phyloP scores from a whole-genome alignment of 2,329 filamentous ascomycete genomes.

The Berkeleyomyces basicola region DNA sequence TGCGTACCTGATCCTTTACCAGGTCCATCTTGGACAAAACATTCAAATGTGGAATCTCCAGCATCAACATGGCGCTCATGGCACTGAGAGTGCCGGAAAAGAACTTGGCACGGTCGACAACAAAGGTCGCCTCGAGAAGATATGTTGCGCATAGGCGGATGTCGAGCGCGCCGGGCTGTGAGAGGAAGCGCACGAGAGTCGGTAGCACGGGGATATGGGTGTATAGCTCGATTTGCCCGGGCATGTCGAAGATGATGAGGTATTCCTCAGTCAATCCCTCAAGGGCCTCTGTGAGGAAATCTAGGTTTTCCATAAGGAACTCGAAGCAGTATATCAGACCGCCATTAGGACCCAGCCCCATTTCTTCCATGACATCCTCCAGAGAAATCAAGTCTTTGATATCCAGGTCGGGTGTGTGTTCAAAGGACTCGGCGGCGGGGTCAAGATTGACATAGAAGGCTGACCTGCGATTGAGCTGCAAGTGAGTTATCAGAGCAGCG shows the following conservation, averaged over 20 bases:
- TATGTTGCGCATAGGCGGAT: conserved; percentile 88
- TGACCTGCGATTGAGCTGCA: conserved; percentile 78
- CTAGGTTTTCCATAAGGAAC: conserved; percentile 84
- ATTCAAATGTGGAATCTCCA: conserved; percentile 93
- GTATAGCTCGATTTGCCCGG: conserved; percentile 95
- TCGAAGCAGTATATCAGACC: conserved; percentile 94
- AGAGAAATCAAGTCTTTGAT: conserved; percentile 90
- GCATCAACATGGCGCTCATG: conserved; percentile 98
- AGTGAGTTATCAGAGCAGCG: conserved; percentile 79
- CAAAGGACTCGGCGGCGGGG: conserved; percentile 83
- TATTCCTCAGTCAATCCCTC: conserved; percentile 85
- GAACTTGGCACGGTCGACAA: conserved; percentile 91
- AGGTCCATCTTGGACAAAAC: conserved; percentile 97
- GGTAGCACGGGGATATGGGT: conserved; percentile 91
- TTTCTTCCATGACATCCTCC: conserved; percentile 92
- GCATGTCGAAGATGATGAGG: conserved; percentile 96
- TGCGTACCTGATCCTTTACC: conserved; percentile 73
- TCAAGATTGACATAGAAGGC: conserved; percentile 98
- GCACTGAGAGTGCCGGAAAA: conserved; percentile 89
- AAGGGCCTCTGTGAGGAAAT: conserved; percentile 74
- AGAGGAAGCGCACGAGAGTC: conserved; percentile 64
- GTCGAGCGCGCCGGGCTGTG: conserved; percentile 62
- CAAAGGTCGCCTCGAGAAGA: conserved; percentile 86
- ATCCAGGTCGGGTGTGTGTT: conserved; percentile 81
- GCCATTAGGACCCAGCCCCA: conserved; percentile 78